Conservation (phyloP, 306 rosid species). For the Lotus japonicus region DNA sequence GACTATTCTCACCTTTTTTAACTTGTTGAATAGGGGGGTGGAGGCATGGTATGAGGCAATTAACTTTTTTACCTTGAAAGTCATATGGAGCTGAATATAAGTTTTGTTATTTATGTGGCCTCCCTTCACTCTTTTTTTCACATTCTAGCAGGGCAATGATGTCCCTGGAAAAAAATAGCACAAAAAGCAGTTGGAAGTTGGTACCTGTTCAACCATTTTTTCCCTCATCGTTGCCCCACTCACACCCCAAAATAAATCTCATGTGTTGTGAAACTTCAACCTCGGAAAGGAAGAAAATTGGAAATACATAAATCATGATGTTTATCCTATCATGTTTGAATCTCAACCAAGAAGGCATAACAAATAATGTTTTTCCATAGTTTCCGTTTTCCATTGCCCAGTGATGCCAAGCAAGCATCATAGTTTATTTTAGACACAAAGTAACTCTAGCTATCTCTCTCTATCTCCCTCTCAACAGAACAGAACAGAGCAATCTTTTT, state of each 20-base stretch:
- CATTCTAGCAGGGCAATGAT: conserved; percentile 26
- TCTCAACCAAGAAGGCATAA: conserved; percentile 1
- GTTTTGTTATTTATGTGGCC: conserved; percentile 32
- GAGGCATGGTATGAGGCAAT: conserved; percentile 28
- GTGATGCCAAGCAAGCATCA: conserved; percentile 15
- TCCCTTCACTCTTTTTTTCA: conserved; percentile 9
- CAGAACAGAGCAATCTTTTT: conserved; percentile 8
- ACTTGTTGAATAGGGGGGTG: conserved; percentile 15
- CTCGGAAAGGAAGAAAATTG: not conserved
- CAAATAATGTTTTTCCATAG: not conserved
- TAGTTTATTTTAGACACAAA: not conserved
- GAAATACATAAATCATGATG: conserved; percentile 16
- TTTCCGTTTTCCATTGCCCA: not conserved
- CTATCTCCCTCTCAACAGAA: too few relatives aligned
- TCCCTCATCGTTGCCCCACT: conserved; percentile 1
- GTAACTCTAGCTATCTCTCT: not conserved
- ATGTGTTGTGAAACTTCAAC: conserved; percentile 5
- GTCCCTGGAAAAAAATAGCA: conserved; percentile 27
- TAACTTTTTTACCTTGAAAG: conserved; percentile 20
- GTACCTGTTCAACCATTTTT: conserved; percentile 15
- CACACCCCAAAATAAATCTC: conserved; percentile 4
- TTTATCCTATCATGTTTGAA: not conserved
- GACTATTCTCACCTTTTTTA: conserved; percentile 17
- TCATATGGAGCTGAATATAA: conserved; percentile 37
- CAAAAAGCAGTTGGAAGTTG: conserved; percentile 35